Evolutionary conservation across 176 grass and related monocot genomes (phyloP).

Genomic region (Aechmea fasciata): DNA sequence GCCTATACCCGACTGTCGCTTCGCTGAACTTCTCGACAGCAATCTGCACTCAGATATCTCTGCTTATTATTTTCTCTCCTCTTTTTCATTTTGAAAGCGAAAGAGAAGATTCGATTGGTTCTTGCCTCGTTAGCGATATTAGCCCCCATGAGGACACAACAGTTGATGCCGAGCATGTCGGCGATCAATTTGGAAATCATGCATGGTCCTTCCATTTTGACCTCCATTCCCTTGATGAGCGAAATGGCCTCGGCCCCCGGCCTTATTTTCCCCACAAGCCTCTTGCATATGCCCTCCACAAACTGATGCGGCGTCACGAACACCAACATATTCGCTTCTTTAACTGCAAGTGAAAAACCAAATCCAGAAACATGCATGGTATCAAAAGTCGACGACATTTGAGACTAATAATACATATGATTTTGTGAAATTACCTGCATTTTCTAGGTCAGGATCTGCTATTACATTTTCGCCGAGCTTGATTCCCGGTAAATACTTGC

Average conservation of each 20-base stretch:
- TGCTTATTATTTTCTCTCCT: too few species aligned
- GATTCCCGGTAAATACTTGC: constrained; percentile 88
- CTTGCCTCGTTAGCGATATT: constrained; percentile 96
- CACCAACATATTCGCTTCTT: constrained; percentile 81
- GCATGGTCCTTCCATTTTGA: constrained; percentile 87
- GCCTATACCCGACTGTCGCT: constrained; percentile 85
- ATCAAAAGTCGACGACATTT: too few species aligned
- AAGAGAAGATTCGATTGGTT: constrained; percentile 1
- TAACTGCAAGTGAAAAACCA: constrained; percentile 38
- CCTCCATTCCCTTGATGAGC: constrained; percentile 96
- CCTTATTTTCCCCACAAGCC: constrained; percentile 68
- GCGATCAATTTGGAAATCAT: constrained; percentile 92
- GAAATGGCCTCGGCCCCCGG: constrained; percentile 64
- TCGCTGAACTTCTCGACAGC: constrained; percentile 91
- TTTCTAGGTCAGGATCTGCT: constrained; percentile 88
- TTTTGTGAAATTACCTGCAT: constrained; percentile 44
- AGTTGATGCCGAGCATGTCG: constrained; percentile 75
- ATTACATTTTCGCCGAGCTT: constrained; percentile 79
- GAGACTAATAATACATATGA: too few species aligned
- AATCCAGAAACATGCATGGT: background rate
- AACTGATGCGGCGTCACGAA: constrained; percentile 96
- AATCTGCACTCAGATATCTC: constrained; percentile 43
- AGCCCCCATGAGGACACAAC: constrained; percentile 97
- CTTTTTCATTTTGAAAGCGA: background rate
- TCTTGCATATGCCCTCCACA: constrained; percentile 85